A percentile compares a stretch with the other conserved stretches of the same genome.
Evolutionary conservation across 805 yeast genomes (phyloP).

Genomic region (Yarrowia divulgata): DNA sequence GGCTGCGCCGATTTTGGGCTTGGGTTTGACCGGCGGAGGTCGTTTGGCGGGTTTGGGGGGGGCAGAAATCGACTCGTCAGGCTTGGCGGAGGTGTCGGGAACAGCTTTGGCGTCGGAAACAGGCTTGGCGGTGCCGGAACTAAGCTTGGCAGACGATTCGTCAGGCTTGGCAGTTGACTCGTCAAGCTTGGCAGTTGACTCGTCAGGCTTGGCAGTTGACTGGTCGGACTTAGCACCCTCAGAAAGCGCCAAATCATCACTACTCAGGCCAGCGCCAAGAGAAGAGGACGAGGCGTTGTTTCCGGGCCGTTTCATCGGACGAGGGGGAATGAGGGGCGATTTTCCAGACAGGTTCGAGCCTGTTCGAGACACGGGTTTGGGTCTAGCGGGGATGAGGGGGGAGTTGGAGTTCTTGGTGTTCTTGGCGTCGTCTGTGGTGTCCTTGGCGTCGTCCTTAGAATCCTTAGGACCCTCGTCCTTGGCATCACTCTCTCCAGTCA

Average conservation of each 20-base stretch:
- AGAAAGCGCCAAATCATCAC: slow-evolving; percentile 1
- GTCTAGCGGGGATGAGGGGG: slow-evolving; percentile 3
- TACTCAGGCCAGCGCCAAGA: slow-evolving; percentile 3
- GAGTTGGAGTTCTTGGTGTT: background rate
- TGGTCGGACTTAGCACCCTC: background rate
- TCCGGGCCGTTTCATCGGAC: slow-evolving; percentile 14
- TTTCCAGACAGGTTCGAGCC: slow-evolving; percentile 2
- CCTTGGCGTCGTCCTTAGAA: no score
- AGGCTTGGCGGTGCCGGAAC: no score
- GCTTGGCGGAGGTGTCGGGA: background rate
- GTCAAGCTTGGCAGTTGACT: background rate
- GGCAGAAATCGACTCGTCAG: background rate
- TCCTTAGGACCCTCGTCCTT: background rate
- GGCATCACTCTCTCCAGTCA: background rate
- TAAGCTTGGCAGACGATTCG: no score
- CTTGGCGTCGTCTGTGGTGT: no score
- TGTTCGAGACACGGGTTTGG: slow-evolving; percentile 19
- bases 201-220: background rate
- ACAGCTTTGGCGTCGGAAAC: background rate
- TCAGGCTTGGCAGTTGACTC: background rate
- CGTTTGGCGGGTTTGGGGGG: slow-evolving; percentile 21
- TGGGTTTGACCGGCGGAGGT: slow-evolving; percentile 32
- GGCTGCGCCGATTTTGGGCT: slow-evolving; percentile 34
- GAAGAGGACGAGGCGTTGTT: slow-evolving; percentile 8
- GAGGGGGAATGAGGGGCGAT: slow-evolving; percentile 24